A percentile compares a stretch with the other conserved stretches of the same genome.
phyloP scores from a whole-genome alignment of 2,329 filamentous ascomycete genomes.

The Fusarium proliferatum region DNA sequence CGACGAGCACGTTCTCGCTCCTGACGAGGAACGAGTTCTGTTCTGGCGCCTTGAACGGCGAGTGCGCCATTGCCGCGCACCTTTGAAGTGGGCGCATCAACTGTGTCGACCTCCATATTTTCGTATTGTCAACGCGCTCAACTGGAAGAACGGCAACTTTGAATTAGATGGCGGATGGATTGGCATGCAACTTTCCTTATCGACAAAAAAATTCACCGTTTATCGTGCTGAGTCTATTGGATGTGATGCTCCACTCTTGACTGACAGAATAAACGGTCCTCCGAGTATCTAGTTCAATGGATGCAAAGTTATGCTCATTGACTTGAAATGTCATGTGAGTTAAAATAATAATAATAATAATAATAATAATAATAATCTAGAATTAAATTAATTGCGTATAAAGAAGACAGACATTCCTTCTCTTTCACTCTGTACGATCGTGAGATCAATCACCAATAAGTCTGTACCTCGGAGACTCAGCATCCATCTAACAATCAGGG shows the following conservation, averaged over 20 bases:
- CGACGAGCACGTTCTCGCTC: constrained; percentile 64
- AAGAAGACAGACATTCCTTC: accelerated
- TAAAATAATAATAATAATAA: too few species aligned
- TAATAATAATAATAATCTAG: too few species aligned
- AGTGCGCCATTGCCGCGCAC: constrained; percentile 65
- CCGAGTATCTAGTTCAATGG: not conserved
- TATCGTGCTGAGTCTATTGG: not conserved
- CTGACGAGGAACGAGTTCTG: constrained; percentile 62
- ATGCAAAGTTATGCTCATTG: not conserved
- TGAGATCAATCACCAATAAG: not conserved
- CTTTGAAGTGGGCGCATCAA: constrained; percentile 50
- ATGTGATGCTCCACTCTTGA: accelerated
- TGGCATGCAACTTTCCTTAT: constrained; percentile 49
- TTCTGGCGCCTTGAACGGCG: constrained; percentile 60
- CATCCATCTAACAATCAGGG: not conserved
- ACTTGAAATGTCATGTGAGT: accelerated
- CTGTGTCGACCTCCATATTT: constrained; percentile 54
- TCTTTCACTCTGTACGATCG: accelerated
- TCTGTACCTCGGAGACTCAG: not conserved
- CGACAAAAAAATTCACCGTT: constrained; percentile 45
- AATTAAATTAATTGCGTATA: accelerated
- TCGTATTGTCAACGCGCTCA: constrained; percentile 28
- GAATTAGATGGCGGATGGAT: constrained; percentile 26
- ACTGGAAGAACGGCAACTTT: constrained; percentile 22
- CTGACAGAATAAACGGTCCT: constrained; percentile 5